Base-by-base conservation (phyloP, 495 filamentous ascomycete genomes). In the Tuber microsphaerosporum region DNA sequence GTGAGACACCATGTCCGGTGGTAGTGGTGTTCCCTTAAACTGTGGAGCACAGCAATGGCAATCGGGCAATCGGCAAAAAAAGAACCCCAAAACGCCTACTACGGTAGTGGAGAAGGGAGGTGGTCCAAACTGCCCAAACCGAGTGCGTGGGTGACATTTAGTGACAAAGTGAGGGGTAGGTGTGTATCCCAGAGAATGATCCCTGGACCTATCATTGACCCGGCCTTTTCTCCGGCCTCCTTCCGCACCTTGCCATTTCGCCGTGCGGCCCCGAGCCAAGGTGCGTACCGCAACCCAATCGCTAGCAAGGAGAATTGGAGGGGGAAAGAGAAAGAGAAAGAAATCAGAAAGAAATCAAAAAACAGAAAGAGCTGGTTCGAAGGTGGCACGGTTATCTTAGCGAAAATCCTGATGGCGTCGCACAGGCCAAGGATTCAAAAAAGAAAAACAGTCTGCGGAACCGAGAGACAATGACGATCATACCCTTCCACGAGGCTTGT, bases 161-260 rank as follows among this genome's bases (percentile, higher is more conserved):
- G 56, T 17, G 56, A 65, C n/a, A 31, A 16, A n/a, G 26, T 65
- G n/a, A 56, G 56, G 14, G 56, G 56, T 56, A n/a, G 56, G 26
- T 17, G n/a, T 65, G 56, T 31, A 31, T 65, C 12, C 4, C 56
- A 31, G 56, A 31, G 3, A 65, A 26, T 31, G 31, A 65, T 65
- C 56, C 56, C n/a, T 65, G 26, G 26, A 31, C 56, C 56, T 65
- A 65, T 65, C 56, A 65, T 65, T 65, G 56, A 65, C 56, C n/a
- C 56, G 56, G 56, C 12, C 56, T 65, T 65, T 65, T 65, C 56
- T n/a, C 56, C 56, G 56, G 56, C 56, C 26, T 65, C 56, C n/a
- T 65, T 65, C 56, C 26, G 56, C n/a, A 3, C n/a, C n/a, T n/a
- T 65, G 26, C 14, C 56, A 31, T 17, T 65, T 65, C n/a, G 26